Percentiles rank a stretch among this genome's conserved stretches.
These are phyloP conservation scores for Toxoplasma gondii DNA, from an alignment of 169 alveolate species.

Conservation along the genomic window DNA sequence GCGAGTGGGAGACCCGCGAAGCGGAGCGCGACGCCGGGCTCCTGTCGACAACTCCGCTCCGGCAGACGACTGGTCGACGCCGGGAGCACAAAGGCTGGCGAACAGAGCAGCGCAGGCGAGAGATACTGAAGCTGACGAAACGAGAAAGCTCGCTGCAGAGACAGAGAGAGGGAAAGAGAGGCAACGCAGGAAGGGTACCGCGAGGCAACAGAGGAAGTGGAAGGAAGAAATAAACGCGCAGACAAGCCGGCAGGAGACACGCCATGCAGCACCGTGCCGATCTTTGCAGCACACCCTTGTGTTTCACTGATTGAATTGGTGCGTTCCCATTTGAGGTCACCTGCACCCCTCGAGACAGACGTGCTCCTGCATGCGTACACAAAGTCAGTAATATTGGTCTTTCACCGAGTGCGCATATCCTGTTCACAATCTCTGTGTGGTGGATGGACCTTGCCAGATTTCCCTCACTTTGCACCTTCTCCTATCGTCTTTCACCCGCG, in stretches of 20 bases:
- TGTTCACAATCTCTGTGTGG: too few relatives aligned
- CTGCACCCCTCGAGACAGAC: too few relatives aligned
- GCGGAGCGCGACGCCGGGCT: background rate
- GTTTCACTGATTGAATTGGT: too few relatives aligned
- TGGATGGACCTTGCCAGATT: too few relatives aligned
- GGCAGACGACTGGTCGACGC: background rate
- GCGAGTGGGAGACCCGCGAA: background rate
- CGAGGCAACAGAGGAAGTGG: background rate
- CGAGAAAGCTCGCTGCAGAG: background rate
- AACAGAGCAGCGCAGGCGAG: background rate
- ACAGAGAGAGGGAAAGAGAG: background rate
- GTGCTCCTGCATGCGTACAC: too few relatives aligned
- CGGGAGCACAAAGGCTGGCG: slow-evolving; percentile 9
- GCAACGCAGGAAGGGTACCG: background rate
- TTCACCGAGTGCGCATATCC: too few relatives aligned
- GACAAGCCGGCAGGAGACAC: background rate
- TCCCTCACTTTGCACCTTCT: too few relatives aligned
- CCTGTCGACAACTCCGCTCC: background rate
- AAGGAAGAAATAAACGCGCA: background rate
- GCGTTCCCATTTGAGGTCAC: too few relatives aligned
- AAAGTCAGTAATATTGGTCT: too few relatives aligned
- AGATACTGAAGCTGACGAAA: slow-evolving; percentile 19
- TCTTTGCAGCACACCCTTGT: background rate
- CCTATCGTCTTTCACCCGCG: too few relatives aligned
- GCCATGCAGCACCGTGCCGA: background rate